Evolutionary conservation across 495 filamentous ascomycete species (phyloP).

Genomic region (Aspergillus affinis): DNA sequence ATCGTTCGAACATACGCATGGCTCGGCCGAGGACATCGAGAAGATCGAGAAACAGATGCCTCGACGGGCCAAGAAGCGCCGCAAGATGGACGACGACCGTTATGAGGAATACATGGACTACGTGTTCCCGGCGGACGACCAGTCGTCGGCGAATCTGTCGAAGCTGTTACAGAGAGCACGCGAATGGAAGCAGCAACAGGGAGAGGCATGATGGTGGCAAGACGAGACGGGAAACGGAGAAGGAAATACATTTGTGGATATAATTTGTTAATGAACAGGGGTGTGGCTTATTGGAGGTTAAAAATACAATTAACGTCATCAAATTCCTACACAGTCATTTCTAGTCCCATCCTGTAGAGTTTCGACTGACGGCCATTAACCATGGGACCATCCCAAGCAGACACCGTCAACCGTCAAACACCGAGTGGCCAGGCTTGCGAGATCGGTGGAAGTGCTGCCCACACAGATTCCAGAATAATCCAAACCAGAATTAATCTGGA

Average conservation of each 20-base stretch:
- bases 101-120: conserved; percentile 99
- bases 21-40: conserved; percentile 72
- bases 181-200: conserved; percentile 77
- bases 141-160: conserved; percentile 78
- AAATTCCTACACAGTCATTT: background rate
- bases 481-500: background rate
- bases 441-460: background rate
- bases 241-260: background rate
- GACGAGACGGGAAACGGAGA: background rate
- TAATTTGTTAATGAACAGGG: background rate
- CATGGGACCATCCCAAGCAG: background rate
- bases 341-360: background rate
- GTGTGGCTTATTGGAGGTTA: background rate
- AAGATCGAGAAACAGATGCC: conserved; percentile 93
- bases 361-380: background rate
- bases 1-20: conserved; percentile 83
- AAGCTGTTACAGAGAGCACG: conserved; percentile 82
- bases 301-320: background rate
- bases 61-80: conserved; percentile 86
- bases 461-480: background rate
- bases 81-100: conserved; percentile 89
- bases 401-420: background rate
- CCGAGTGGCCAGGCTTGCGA: background rate
- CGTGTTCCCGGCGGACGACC: conserved; percentile 94
- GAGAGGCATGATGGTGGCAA: conserved; percentile 13